Percentiles rank a stretch among this genome's conserved stretches.
phyloP scores from a whole-genome alignment of 306 rosid genomes.

The Rosa rugosa region DNA sequence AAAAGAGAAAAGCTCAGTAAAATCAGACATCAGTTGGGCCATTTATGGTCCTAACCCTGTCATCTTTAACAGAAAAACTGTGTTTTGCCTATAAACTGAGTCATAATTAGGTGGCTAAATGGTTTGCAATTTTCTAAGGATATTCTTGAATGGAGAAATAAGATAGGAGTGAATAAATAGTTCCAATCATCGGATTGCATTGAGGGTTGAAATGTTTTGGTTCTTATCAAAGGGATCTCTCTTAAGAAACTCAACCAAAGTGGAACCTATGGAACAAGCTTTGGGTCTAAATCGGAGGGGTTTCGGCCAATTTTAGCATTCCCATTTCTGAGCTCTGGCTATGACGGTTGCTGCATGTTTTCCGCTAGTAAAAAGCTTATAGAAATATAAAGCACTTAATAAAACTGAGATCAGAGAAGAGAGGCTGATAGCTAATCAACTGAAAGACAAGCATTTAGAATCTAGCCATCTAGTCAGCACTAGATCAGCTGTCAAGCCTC shows the following conservation, averaged over 20 bases:
- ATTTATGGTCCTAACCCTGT: neutral
- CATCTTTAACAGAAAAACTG: neutral
- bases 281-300: neutral
- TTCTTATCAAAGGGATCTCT: neutral
- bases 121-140: neutral
- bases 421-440: no score
- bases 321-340: no score
- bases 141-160: no score
- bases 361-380: no score
- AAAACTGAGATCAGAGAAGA: no score
- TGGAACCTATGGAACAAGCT: neutral
- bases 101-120: neutral
- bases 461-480: no score
- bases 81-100: neutral
- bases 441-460: no score
- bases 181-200: neutral
- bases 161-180: neutral
- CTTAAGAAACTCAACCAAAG: neutral
- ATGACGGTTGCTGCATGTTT: no score
- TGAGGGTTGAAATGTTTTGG: neutral
- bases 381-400: no score
- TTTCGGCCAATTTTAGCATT: no score
- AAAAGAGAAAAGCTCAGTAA: no score
- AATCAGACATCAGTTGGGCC: neutral
- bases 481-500: no score